Percentiles rank a stretch among this genome's conserved stretches.
Evolutionary conservation across 2,329 filamentous ascomycete genomes (phyloP).

Genomic region (Talaromyces pinophilus): DNA sequence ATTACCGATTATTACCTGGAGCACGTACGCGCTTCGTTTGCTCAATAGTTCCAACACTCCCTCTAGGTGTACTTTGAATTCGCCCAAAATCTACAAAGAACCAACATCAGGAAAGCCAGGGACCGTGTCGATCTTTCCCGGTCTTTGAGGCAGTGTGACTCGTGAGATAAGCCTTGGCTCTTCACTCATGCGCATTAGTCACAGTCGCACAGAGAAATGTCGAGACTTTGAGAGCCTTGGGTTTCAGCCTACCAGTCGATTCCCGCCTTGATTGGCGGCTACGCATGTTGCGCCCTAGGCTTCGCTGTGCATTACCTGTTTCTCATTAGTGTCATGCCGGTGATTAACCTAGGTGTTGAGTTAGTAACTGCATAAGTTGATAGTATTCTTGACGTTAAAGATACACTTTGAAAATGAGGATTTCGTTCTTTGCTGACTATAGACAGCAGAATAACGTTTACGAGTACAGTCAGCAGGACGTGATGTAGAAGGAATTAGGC

Average conservation of each 20-base stretch:
- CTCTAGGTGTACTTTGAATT: background rate
- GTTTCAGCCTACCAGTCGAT: conserved; percentile 15
- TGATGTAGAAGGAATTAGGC: background rate
- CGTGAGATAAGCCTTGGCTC: background rate
- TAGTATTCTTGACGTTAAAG: background rate
- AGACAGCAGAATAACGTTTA: background rate
- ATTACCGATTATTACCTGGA: background rate
- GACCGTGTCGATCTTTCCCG: background rate
- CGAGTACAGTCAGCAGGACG: background rate
- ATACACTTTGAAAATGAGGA: background rate
- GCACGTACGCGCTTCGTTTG: background rate
- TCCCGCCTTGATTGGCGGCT: conserved; percentile 14
- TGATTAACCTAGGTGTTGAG: background rate
- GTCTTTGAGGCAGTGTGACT: conserved; percentile 2
- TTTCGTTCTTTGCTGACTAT: background rate
- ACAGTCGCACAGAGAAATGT: background rate
- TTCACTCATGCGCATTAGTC: conserved; percentile 1
- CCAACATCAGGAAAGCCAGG: background rate
- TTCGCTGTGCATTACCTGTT: conserved; percentile 15
- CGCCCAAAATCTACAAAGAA: background rate
- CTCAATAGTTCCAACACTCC: background rate
- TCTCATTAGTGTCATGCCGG: background rate
- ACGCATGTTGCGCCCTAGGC: conserved; percentile 6
- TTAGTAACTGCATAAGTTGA: background rate
- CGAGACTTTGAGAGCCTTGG: background rate